Base-by-base conservation (phyloP, 2,329 filamentous ascomycete genomes). In the Exophiala phaeomuriformis region DNA sequence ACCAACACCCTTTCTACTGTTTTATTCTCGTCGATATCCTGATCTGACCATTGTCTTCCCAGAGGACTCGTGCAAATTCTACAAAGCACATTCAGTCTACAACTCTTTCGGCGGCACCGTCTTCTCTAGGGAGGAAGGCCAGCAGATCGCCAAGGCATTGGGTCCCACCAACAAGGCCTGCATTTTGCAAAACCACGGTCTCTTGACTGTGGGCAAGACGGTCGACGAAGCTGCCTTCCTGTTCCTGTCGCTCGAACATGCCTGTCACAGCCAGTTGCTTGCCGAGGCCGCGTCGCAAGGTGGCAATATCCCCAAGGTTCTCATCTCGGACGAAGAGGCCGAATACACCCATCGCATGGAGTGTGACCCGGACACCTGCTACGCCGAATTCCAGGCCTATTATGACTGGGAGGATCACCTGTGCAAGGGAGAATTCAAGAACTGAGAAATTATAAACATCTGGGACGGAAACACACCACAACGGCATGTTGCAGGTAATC, bases 211-310 rank as follows among this genome's bases (percentile, higher is more conserved):
- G 0, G 85, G 86, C 3, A 63, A 68, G 3, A 89, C 85, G 0
- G 84, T 89, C 1, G 85, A 89, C 64, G 85, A 89, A 68, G 85
- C 85, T 0, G 82, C 81, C 0, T 88, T 83, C 66, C 67, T 88
- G 44, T 85, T 86, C 64, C 82, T 80, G 0, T 69, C 85, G 39
- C 75, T 88, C 66, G 85, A 89, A 67, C 75, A 83, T 44, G 81
- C 78, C 42, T 88, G 85, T 65, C 75, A 80, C 50, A 77, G 85
- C 33, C 85, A 88, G 70, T 70, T 88, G 44, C 71, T 77, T 61
- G 80, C 82, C 33, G 85, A 89, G 69, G 83, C 84, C 0, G 84
- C 85, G 2, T 77, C 77, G 0, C 76, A 75, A 4, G 76, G 47
- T 27, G 50, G 52, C 0, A 51, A 52, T 32, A 62, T 78, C 5